Percentiles rank a stretch among this genome's conserved stretches.
Evolutionary conservation across 495 filamentous ascomycete species (phyloP).

Genomic region (Saxophila tyrrhenica): DNA sequence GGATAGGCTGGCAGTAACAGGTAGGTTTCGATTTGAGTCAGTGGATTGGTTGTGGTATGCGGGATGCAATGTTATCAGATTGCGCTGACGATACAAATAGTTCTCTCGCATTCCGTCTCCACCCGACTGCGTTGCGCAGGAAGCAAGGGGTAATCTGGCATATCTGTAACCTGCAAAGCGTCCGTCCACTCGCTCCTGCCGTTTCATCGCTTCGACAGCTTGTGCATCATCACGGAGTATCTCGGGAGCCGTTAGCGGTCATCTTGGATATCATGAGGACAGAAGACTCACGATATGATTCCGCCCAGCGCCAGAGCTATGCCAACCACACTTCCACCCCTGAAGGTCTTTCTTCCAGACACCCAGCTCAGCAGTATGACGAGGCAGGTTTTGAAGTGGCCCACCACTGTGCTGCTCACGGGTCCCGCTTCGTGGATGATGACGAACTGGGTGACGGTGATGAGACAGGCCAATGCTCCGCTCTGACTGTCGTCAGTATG

Average conservation of each 20-base stretch:
- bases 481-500: slow-evolving; percentile 25
- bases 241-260: background rate
- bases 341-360: slow-evolving; percentile 1
- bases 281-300: slow-evolving; percentile 12
- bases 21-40: too few relatives aligned
- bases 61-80: too few relatives aligned
- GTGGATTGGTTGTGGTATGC: too few relatives aligned
- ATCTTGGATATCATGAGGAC: too few relatives aligned
- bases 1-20: too few relatives aligned
- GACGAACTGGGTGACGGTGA: slow-evolving; percentile 66
- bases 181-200: background rate
- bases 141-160: background rate
- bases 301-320: slow-evolving; percentile 10
- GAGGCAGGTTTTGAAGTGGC: slow-evolving; percentile 34
- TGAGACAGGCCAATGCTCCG: slow-evolving; percentile 52
- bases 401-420: slow-evolving; percentile 60
- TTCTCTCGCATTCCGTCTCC: too few relatives aligned
- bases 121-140: too few relatives aligned
- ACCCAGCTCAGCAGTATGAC: slow-evolving; percentile 13
- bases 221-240: background rate
- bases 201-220: background rate
- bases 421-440: slow-evolving; percentile 61
- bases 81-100: too few relatives aligned
- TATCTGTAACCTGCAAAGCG: background rate
- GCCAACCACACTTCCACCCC: slow-evolving; percentile 7